Evolutionary conservation across 176 grass and related monocot genomes (phyloP).

Genomic region (Poa pratensis): DNA sequence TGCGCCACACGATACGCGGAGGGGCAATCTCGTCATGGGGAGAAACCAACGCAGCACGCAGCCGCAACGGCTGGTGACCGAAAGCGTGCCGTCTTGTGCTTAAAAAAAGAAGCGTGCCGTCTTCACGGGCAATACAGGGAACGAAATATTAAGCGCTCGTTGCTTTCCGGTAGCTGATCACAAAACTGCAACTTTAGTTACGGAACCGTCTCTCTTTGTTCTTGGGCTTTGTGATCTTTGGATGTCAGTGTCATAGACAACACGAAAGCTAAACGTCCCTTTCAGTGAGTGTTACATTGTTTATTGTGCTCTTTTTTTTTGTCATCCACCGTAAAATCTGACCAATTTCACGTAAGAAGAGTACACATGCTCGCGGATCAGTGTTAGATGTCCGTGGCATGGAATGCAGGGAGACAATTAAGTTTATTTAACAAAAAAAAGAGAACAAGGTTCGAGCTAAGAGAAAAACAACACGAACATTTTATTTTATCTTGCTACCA

Average conservation of each 20-base stretch:
- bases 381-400: too few species aligned
- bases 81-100: constrained; percentile 32
- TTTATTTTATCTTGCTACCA: too few species aligned
- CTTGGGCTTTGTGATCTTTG: not conserved
- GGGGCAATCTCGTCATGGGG: constrained; percentile 56
- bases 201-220: not conserved
- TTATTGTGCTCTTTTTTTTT: not conserved
- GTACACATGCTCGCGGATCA: not conserved
- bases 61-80: constrained; percentile 33
- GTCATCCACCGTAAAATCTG: too few species aligned
- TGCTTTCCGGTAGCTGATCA: not conserved
- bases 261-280: not conserved
- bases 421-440: too few species aligned
- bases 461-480: too few species aligned
- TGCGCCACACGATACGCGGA: not conserved
- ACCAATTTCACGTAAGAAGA: not conserved
- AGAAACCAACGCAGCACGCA: constrained; percentile 30
- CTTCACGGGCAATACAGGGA: constrained; percentile 6
- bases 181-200: not conserved
- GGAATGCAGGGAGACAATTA: too few species aligned
- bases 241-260: not conserved
- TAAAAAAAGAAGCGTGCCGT: constrained; percentile 27
- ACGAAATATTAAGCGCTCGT: not conserved
- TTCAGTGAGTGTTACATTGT: not conserved
- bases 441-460: too few species aligned